Evolutionary conservation across 495 filamentous ascomycete species (phyloP), one percentile per base, ranked within the genome.

Genomic region (Penicillium lividum): DNA sequence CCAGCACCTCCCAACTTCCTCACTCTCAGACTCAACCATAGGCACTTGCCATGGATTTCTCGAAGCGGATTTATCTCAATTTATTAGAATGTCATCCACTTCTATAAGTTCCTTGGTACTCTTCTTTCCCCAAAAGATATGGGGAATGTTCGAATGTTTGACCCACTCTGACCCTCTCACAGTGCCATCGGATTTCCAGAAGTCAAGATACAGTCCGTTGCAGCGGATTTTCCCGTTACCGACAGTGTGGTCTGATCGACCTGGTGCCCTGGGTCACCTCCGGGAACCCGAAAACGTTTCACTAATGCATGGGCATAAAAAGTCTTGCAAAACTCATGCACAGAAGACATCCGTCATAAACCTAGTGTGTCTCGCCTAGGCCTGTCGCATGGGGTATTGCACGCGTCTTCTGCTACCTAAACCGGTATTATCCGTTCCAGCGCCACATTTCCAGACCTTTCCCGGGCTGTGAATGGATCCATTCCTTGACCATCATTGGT

Each of bases 191-290:
- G n/a, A 10, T 13, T n/a, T 29, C 13, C 18, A 38, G 58, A 59
- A 64, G 59, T 67, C 50, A 56, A 60, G 42, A 54, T 65, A 61
- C 52, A 58, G 13, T 38, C 51, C 49, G 38, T 51, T 56, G 58
- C 62, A 60, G 62, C 62, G 58, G 59, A 47, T 56, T 58, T 58
- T 54, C 47, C 59, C 45, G 44, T 55, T 59, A 53, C 63, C 62
- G 63, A 60, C 59, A 59, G 59, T 33, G 31, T 65, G 63, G 63
- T 62, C 59, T 62, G 63, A 62, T 65, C 59, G 59, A 54, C 58
- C 44, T 57, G 52, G 58, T 58, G 56, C 62, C 59, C 59, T 62
- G 63, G 59, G 44, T 60, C 63, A 55, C 42, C 7, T 25, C 16
- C 53, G 40, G 53, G n/a, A 55, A 28, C 15, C 42, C 53, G 22